These are phyloP conservation scores for Aspergillus sp. DNA, from an alignment of 2,329 filamentous ascomycete species.

Conservation along the genomic window DNA sequence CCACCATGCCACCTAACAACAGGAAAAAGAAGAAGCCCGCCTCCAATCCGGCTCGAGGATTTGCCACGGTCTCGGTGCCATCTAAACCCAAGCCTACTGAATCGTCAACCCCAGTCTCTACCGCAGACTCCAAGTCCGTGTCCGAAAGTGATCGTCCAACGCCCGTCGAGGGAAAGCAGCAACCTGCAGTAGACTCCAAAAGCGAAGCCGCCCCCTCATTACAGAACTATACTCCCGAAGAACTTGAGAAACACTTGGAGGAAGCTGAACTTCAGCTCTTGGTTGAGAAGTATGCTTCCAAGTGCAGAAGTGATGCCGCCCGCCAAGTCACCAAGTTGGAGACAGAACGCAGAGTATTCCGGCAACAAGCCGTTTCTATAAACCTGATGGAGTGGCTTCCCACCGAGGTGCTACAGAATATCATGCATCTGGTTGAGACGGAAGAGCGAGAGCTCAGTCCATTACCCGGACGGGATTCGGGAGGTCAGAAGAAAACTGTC, in stretches of 20 bases:
- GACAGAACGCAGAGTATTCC: constrained; percentile 80
- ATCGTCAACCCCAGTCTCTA: constrained; percentile 31
- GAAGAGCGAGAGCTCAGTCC: constrained; percentile 43
- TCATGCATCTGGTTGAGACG: constrained; percentile 64
- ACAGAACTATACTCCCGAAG: constrained; percentile 72
- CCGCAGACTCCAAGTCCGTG: constrained; percentile 31
- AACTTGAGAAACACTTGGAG: constrained; percentile 86
- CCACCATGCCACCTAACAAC: constrained; percentile 66
- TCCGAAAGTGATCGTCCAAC: constrained; percentile 36
- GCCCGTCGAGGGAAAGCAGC: constrained; percentile 22
- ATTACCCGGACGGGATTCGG: constrained; percentile 27
- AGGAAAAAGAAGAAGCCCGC: constrained; percentile 93
- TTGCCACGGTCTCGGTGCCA: constrained; percentile 89
- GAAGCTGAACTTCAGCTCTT: constrained; percentile 85
- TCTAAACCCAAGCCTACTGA: constrained; percentile 69
- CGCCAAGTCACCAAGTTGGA: constrained; percentile 77
- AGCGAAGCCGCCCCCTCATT: constrained; percentile 36
- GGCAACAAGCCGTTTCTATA: constrained; percentile 75
- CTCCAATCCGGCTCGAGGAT: constrained; percentile 85
- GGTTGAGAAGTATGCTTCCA: constrained; percentile 79
- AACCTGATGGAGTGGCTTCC: constrained; percentile 77
- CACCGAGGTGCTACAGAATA: constrained; percentile 63
- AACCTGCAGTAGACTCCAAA: constrained; percentile 7
- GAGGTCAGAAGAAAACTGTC: constrained; percentile 42
- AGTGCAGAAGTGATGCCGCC: constrained; percentile 74